Conservation (phyloP, 2,329 filamentous ascomycete genomes). For the Parastagonospora avenae region DNA sequence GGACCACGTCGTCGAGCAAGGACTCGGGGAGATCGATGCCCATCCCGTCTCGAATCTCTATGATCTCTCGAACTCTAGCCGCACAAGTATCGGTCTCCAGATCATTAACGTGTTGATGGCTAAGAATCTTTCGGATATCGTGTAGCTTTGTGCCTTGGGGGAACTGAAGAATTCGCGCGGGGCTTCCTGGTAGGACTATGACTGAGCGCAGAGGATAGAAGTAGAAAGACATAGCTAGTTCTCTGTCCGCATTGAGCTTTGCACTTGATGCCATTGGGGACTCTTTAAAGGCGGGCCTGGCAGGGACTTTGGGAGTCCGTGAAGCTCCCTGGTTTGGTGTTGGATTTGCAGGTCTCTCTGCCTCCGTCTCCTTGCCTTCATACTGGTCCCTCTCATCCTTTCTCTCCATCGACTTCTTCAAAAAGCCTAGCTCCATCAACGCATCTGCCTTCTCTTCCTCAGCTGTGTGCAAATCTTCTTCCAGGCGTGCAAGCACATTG, state of each 20-base stretch:
- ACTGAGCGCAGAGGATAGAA: background rate
- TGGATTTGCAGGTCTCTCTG: no score
- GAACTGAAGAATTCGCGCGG: slow-evolving; percentile 13
- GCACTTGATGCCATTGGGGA: background rate
- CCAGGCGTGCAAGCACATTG: slow-evolving; percentile 3
- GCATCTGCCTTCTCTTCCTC: slow-evolving; percentile 1
- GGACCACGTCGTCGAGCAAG: slow-evolving; percentile 4
- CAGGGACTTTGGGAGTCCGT: no score
- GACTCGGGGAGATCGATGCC: slow-evolving; percentile 14
- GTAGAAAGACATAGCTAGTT: background rate
- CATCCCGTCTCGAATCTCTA: slow-evolving; percentile 13
- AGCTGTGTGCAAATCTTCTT: background rate
- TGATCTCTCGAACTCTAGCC: slow-evolving; percentile 13
- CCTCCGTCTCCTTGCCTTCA: no score
- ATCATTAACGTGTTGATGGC: background rate
- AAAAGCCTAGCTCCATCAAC: background rate
- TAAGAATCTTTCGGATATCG: slow-evolving; percentile 10
- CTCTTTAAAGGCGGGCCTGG: no score
- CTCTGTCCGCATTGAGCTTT: background rate
- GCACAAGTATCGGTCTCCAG: slow-evolving; percentile 1
- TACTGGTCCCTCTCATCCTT: no score
- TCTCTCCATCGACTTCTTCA: no score
- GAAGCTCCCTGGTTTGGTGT: no score
- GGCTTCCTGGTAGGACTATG: background rate
- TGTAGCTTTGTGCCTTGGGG: background rate